A percentile compares a stretch with the other conserved stretches of the same genome.
These are phyloP conservation scores for Arthrinium phaeospermum DNA, from an alignment of 2,329 filamentous ascomycete genomes.

Conservation along the genomic window DNA sequence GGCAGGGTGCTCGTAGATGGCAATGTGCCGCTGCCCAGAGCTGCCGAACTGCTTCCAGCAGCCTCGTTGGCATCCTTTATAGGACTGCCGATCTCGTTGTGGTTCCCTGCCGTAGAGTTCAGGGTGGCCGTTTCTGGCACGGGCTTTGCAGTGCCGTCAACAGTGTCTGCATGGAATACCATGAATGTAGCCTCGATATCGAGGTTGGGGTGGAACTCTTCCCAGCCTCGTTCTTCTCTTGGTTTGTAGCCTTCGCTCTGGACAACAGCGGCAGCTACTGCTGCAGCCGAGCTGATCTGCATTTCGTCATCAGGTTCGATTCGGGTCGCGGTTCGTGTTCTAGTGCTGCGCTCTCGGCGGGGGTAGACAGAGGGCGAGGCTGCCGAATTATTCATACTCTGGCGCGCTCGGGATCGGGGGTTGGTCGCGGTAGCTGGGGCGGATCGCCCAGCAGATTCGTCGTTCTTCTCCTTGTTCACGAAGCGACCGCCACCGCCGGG, in stretches of 20 bases:
- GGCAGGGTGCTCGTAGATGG: conserved; percentile 32
- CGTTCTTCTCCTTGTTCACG: conserved; percentile 72
- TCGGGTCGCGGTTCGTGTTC: conserved; percentile 59
- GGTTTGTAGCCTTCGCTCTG: conserved; percentile 98
- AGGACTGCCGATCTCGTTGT: conserved; percentile 52
- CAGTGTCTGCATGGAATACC: conserved; percentile 80
- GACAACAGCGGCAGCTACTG: conserved; percentile 83
- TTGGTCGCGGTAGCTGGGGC: conserved; percentile 53
- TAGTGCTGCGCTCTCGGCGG: conserved; percentile 62
- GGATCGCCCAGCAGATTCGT: conserved; percentile 54
- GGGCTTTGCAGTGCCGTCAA: conserved; percentile 73
- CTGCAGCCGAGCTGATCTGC: conserved; percentile 85
- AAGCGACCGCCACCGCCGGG: conserved; percentile 86
- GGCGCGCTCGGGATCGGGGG: conserved; percentile 54
- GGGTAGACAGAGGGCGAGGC: conserved; percentile 54
- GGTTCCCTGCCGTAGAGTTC: conserved; percentile 42
- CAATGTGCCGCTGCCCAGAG: conserved; percentile 38
- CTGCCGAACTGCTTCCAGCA: conserved; percentile 45
- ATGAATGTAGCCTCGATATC: conserved; percentile 84
- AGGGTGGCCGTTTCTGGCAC: conserved; percentile 42
- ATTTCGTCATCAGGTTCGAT: conserved; percentile 62
- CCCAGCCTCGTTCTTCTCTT: conserved; percentile 94
- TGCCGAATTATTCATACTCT: conserved; percentile 52
- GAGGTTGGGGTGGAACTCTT: conserved; percentile 95
- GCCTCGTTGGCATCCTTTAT: conserved; percentile 51